Percentiles rank a stretch among this genome's conserved stretches.
Conservation (phyloP, 1,139 yeast species). For the Hansenula sp. region DNA sequence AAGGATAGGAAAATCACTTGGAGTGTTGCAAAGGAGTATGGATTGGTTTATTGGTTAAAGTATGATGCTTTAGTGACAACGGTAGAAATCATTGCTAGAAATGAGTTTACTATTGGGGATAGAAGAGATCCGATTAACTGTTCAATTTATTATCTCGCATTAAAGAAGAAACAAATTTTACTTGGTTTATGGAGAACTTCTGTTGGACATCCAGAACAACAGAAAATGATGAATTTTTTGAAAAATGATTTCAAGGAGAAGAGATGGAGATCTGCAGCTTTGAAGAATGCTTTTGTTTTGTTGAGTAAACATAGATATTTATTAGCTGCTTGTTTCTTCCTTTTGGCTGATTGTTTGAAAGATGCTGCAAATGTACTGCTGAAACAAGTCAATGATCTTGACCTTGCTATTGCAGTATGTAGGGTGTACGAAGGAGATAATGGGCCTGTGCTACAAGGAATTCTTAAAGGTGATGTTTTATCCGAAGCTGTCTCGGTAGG, state of each 20-base stretch:
- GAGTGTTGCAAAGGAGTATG: constrained; percentile 56
- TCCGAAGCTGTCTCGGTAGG: constrained; percentile 58
- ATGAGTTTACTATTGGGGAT: constrained; percentile 43
- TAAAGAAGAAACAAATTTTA: constrained; percentile 71
- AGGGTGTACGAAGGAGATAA: constrained; percentile 63
- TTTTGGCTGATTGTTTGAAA: constrained; percentile 69
- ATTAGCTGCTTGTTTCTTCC: constrained; percentile 88
- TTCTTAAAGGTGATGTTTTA: constrained; percentile 50
- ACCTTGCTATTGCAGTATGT: constrained; percentile 76
- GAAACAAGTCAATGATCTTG: constrained; percentile 59
- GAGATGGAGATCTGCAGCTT: constrained; percentile 85
- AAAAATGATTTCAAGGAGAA: constrained; percentile 67
- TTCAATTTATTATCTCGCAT: constrained; percentile 72
- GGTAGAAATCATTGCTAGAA: constrained; percentile 67
- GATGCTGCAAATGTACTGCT: constrained; percentile 78
- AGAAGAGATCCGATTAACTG: constrained; percentile 70
- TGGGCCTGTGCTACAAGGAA: constrained; percentile 43
- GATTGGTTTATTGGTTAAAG: constrained; percentile 72
- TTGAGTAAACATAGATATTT: constrained; percentile 81
- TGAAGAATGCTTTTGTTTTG: constrained; percentile 87
- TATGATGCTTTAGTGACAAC: constrained; percentile 44
- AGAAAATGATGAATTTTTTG: constrained; percentile 73
- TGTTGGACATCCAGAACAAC: constrained; percentile 72
- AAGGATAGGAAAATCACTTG: constrained; percentile 44
- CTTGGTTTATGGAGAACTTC: constrained; percentile 82